These are phyloP conservation scores for Leccinum subrobustum DNA, from an alignment of 1,284 basidiomycete genomes.

Conservation along the genomic window DNA sequence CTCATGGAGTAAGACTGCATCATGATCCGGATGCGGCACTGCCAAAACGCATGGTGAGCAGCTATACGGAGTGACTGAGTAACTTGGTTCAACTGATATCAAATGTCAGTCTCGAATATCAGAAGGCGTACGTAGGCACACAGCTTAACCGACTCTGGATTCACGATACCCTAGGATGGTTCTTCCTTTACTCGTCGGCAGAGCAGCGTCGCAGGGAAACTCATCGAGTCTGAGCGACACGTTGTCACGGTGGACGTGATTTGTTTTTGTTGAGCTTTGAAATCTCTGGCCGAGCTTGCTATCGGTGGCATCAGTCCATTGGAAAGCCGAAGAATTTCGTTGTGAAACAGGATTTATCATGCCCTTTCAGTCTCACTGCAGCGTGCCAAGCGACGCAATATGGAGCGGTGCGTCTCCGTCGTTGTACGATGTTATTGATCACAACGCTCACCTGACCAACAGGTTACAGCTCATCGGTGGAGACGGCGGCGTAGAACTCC, in stretches of 20 bases:
- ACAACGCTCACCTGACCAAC: conserved; percentile 12
- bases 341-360: conserved; percentile 88
- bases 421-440: conserved; percentile 19
- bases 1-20: too few species aligned
- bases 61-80: too few species aligned
- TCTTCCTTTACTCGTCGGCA: conserved; percentile 97
- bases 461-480: conserved; percentile 93
- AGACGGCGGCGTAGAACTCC: neutral
- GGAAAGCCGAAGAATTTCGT: conserved; percentile 90
- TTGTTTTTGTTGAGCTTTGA: conserved; percentile 55
- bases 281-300: conserved; percentile 90
- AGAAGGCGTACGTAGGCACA: neutral
- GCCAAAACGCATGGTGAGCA: too few species aligned
- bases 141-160: conserved; percentile 17
- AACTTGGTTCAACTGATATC: too few species aligned
- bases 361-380: conserved; percentile 95
- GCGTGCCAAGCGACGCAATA: conserved; percentile 94
- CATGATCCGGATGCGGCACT: too few species aligned
- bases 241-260: conserved; percentile 39
- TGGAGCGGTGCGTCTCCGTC: conserved; percentile 73
- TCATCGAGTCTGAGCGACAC: conserved; percentile 94
- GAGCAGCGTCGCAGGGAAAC: conserved; percentile 92
- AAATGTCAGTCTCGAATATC: too few species aligned
- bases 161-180: conserved; percentile 72
- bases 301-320: conserved; percentile 57